A percentile compares a stretch with the other conserved stretches of the same genome.
These are phyloP conservation scores for Tricholoma bakamatsutake DNA, from an alignment of 768 basidiomycete genomes.

Conservation along the genomic window DNA sequence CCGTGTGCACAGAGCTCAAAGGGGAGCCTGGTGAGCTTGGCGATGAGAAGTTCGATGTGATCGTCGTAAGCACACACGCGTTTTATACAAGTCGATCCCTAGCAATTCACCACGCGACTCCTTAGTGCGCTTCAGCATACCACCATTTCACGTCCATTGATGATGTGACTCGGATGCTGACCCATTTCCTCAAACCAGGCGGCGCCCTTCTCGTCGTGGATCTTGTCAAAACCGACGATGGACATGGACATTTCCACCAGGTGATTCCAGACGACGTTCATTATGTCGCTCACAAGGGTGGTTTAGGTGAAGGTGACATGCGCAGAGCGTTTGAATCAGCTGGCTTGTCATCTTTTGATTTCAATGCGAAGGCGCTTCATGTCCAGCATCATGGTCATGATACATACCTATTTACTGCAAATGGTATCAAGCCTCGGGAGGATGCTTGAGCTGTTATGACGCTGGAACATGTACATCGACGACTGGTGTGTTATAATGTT, in stretches of 20 bases:
- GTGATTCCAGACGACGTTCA: neutral
- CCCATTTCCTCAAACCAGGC: constrained; percentile 52
- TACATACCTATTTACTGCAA: constrained; percentile 51
- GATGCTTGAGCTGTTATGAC: neutral
- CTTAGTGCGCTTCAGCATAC: constrained; percentile 54
- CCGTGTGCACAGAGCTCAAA: constrained; percentile 47
- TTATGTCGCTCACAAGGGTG: constrained; percentile 45
- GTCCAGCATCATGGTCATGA: constrained; percentile 26
- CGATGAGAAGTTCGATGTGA: constrained; percentile 57
- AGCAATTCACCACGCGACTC: neutral
- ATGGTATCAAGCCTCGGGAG: constrained; percentile 33
- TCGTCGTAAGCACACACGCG: constrained; percentile 45
- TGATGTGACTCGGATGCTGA: constrained; percentile 47
- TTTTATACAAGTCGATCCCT: neutral
- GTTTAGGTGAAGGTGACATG: constrained; percentile 47
- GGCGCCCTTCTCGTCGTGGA: constrained; percentile 59
- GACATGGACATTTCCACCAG: neutral
- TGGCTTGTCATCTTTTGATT: constrained; percentile 41
- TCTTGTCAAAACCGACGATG: constrained; percentile 16
- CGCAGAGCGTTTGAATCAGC: constrained; percentile 44
- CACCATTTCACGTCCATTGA: constrained; percentile 57
- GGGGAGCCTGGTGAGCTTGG: constrained; percentile 41
- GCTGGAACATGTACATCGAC: neutral
- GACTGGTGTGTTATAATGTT: too few species aligned
- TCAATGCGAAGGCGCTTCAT: constrained; percentile 23